Base-by-base conservation (phyloP, 768 basidiomycete species). In the Piloderma croceum region DNA sequence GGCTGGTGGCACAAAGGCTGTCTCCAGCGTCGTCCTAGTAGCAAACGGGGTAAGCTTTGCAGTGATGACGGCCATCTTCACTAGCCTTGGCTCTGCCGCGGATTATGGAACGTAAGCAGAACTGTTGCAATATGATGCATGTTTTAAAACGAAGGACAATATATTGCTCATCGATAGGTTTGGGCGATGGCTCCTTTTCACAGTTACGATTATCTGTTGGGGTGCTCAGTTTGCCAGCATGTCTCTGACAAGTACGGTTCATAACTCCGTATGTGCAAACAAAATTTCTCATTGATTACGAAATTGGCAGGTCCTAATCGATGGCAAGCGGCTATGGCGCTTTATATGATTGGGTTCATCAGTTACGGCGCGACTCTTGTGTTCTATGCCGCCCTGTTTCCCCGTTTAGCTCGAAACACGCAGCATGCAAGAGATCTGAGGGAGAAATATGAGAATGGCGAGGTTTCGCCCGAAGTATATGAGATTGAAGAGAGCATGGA, bases 271-370 rank as follows among this genome's bases (percentile, higher is more conserved):
- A 6, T 31, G 12, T 47, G 20, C n/a, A 24, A 40, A 35, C 3
- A 13, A 13, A 7, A 13, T 9, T 7, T 4, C 4, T 6, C n/a
- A 34, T 23, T 32, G 7, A 38, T 24, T 33, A n/a, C 39, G 36
- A 29, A 24, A 22, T 5, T 29, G 36, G 24, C 46, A 84, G 83
- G 62, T 20, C 79, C 83, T 2, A 69, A 70, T 19, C 71, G 79
- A 12, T 91, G 89, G 88, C 70, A 67, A n/a, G 62, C 72, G 3
- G 83, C 81, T 0, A 90, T 90, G 84, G 81, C 65, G 0, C 58
- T 90, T 3, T 90, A 81, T 57, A 85, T 90, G 71, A 62, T 86
- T 21, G 80, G 84, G 6, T 90, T 83, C 62, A 76, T 88, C 35
- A 71, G 78, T 1, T 90, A 87, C 45, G 85, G 85, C 1, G 86